phyloP scores from a whole-genome alignment of 306 rosid genomes.

The Chamaecrista fasciculata region DNA sequence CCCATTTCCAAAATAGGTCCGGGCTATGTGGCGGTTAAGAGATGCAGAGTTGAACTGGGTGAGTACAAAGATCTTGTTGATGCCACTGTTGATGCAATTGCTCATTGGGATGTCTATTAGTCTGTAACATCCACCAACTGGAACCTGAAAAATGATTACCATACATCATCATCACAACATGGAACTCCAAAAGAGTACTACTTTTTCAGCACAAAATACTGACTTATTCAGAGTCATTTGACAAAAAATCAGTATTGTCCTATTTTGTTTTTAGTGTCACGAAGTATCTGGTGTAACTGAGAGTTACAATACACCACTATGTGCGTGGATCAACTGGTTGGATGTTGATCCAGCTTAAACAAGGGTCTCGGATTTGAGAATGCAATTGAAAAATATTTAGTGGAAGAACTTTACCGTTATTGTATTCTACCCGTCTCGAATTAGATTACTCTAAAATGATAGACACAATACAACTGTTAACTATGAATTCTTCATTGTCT shows the following conservation, averaged over 20 bases:
- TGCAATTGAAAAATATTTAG: too few relatives aligned
- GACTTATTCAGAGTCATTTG: too few relatives aligned
- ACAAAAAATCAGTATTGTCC: neutral
- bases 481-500: neutral
- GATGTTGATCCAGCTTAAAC: too few relatives aligned
- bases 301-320: too few relatives aligned
- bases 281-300: neutral
- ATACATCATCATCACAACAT: neutral
- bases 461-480: neutral
- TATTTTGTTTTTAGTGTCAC: neutral
- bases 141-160: slow-evolving; percentile 59
- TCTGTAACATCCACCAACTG: slow-evolving; percentile 93
- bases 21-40: slow-evolving; percentile 86
- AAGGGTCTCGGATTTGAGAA: too few relatives aligned
- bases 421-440: too few relatives aligned
- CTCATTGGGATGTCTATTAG: slow-evolving; percentile 97
- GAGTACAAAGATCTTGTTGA: slow-evolving; percentile 76
- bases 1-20: slow-evolving; percentile 83
- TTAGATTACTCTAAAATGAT: too few relatives aligned
- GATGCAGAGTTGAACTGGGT: slow-evolving; percentile 95
- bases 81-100: slow-evolving; percentile 89
- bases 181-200: neutral
- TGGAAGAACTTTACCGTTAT: too few relatives aligned
- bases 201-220: too few relatives aligned
- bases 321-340: too few relatives aligned